Base-by-base conservation (phyloP, 2,329 filamentous ascomycete genomes). In the Kalmusia sp. region DNA sequence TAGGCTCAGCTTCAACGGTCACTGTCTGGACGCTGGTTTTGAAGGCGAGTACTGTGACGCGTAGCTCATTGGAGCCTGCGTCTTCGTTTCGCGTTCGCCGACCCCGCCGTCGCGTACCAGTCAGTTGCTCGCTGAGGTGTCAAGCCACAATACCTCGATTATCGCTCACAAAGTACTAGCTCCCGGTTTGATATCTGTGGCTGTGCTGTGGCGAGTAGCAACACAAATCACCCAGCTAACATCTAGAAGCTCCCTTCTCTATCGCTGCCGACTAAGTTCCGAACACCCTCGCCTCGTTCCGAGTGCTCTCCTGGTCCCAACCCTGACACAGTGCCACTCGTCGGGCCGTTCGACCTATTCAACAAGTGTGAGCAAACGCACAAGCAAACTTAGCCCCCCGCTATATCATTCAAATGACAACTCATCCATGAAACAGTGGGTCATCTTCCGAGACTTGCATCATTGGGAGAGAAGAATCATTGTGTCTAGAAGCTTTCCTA, bases 11-110 rank as follows among this genome's bases (percentile, higher is more conserved):
- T 44, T 46, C 12, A 35, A 25, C 28, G 41, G 25, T 30, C 31
- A 24, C 8, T 17, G 33, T 53, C 43, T 49, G 50, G 55, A 40
- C 22, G 28, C 27, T 39, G 37, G 21, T 27, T 37, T 49, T 55
- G 41, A 27, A 52, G 40, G 25, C n/a, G 37, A 38, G 25, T 30
- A 15, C 24, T 6, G 22, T 12, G 44, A 54, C 51, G 51, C 51
- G 51, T 49, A 24, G 30, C 48, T n/a, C 22, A 50, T 54, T 52
- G 48, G 38, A 40, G 44, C 39, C 51, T 54, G 11, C n/a, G n/a
- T n/a, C n/a, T n/a, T 17, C 4, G 9, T 9, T 25, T 38, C 44
- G 44, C 30, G 22, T 49, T 6, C 48, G 49, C 30, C 12, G 12
- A 43, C 48, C 48, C 48, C 48, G 49, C 37, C 14, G 14, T 30